Evolutionary conservation across 495 filamentous ascomycete genomes (phyloP).

Genomic region (Neurospora tetraspora): DNA sequence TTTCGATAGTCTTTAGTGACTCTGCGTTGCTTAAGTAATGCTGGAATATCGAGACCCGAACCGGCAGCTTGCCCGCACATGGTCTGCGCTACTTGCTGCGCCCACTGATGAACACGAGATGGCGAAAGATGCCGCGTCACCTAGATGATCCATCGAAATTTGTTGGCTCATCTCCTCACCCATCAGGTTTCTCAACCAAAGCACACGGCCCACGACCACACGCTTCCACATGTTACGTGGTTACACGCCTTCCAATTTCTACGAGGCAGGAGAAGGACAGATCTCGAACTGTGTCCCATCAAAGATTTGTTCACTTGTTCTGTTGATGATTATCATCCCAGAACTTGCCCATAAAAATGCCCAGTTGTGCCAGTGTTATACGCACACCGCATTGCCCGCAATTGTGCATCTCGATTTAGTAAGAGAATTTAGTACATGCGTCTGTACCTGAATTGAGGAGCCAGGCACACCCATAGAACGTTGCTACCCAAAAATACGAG

Average conservation of each 20-base stretch:
- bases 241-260: neutral
- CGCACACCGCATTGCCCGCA: neutral
- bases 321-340: neutral
- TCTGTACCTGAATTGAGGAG: neutral
- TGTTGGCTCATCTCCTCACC: neutral
- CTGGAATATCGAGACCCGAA: neutral
- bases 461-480: neutral
- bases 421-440: neutral
- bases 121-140: neutral
- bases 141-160: neutral
- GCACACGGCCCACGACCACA: neutral
- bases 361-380: neutral
- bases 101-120: slow-evolving; percentile 1
- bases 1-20: neutral
- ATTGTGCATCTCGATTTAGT: neutral
- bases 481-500: neutral
- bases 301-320: neutral
- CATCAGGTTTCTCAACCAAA: neutral
- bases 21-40: neutral
- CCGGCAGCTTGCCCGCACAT: neutral
- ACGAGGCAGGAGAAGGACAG: neutral
- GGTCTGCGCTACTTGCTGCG: neutral
- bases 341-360: neutral
- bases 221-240: neutral
- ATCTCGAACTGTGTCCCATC: neutral